Conservation (phyloP, 83 land plant genomes). For the Picea engelmannii region DNA sequence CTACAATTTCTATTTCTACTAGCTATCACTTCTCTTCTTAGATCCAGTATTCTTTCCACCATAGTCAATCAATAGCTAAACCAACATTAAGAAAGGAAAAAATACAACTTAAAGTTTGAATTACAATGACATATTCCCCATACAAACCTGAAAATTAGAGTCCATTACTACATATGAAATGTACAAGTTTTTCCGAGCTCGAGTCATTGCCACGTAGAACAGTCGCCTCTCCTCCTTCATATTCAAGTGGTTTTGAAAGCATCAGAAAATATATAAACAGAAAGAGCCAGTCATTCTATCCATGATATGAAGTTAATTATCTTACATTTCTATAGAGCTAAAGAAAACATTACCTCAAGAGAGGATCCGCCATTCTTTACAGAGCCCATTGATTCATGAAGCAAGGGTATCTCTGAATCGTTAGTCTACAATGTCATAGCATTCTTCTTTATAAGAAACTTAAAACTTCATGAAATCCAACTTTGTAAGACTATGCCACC, state of each 20-base stretch:
- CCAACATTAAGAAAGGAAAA: background rate
- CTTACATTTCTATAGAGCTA: background rate
- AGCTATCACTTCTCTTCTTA: background rate
- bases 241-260: background rate
- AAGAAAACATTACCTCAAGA: slow-evolving; percentile 63
- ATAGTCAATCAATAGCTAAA: background rate
- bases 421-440: slow-evolving; percentile 53
- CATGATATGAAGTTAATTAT: background rate
- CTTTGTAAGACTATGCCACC: background rate
- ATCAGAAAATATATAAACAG: background rate
- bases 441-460: background rate
- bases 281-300: background rate
- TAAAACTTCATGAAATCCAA: background rate
- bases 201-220: slow-evolving; percentile 97
- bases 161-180: slow-evolving; percentile 73
- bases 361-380: slow-evolving; percentile 49
- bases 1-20: background rate
- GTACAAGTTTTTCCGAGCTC: slow-evolving; percentile 85
- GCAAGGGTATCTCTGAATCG: slow-evolving; percentile 89
- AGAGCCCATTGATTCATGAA: slow-evolving; percentile 79
- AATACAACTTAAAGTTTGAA: background rate
- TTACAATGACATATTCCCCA: background rate
- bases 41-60: background rate
- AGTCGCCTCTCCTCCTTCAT: slow-evolving; percentile 92
- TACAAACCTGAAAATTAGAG: slow-evolving; percentile 80